These are phyloP conservation scores for Blastobotrys illinoisensis DNA, from an alignment of 1,139 yeast genomes.

Conservation along the genomic window DNA sequence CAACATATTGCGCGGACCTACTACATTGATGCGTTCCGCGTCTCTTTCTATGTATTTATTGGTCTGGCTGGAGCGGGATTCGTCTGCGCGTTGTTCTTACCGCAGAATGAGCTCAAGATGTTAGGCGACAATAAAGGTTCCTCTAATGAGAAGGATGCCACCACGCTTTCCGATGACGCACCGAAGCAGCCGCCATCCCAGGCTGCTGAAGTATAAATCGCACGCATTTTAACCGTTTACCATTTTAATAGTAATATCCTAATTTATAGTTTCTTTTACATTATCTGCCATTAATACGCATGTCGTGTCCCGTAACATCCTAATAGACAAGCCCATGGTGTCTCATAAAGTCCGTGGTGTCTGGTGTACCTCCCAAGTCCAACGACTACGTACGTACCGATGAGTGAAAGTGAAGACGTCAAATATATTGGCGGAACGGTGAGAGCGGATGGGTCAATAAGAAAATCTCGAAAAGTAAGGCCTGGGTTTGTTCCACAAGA, in stretches of 20 bases:
- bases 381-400: conserved; percentile 5
- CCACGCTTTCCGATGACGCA: neutral
- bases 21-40: conserved; percentile 19
- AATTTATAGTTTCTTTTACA: neutral
- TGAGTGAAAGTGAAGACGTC: conserved; percentile 18
- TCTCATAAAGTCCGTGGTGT: too few species aligned
- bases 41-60: conserved; percentile 21
- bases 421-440: conserved; percentile 29
- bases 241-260: neutral
- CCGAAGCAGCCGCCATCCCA: neutral
- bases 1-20: conserved; percentile 14
- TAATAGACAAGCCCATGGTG: too few species aligned
- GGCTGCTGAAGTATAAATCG: neutral
- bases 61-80: conserved; percentile 21
- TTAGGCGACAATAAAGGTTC: conserved; percentile 1
- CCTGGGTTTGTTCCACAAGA: conserved; percentile 39
- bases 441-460: conserved; percentile 38
- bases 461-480: conserved; percentile 33
- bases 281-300: too few species aligned
- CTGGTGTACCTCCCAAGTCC: too few species aligned
- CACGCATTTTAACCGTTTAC: neutral
- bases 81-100: conserved; percentile 18
- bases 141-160: neutral
- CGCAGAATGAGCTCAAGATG: conserved; percentile 20
- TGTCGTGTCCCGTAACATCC: too few species aligned